Evolutionary conservation across 2,329 filamentous ascomycete species (phyloP).

Genomic region (Eutypella sp.): DNA sequence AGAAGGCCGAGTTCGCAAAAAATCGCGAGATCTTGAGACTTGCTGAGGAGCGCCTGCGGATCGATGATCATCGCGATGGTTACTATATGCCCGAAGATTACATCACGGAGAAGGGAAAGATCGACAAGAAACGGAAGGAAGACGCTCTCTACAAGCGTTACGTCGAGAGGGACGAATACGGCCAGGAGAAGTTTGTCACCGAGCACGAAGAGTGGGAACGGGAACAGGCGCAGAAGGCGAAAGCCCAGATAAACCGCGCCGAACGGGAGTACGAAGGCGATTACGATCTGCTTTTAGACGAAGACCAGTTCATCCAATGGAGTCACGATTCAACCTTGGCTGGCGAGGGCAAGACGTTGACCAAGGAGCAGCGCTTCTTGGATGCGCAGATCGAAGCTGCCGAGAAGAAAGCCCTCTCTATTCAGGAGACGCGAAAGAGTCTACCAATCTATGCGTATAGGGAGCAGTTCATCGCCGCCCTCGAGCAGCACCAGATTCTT

Average conservation of each 20-base stretch:
- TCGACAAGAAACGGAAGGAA: conserved; percentile 81
- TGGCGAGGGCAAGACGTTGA: conserved; percentile 66
- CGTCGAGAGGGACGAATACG: conserved; percentile 79
- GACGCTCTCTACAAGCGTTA: conserved; percentile 88
- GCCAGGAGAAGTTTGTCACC: conserved; percentile 83
- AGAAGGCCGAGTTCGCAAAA: conserved; percentile 82
- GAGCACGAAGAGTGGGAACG: conserved; percentile 96
- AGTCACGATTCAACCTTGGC: conserved; percentile 68
- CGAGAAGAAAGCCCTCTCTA: conserved; percentile 80
- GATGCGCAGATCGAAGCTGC: conserved; percentile 81
- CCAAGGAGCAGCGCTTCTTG: conserved; percentile 72
- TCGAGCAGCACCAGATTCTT: conserved; percentile 80
- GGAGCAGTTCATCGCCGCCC: conserved; percentile 78
- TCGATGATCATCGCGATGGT: conserved; percentile 88
- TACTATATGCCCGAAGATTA: conserved; percentile 94
- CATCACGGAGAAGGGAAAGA: conserved; percentile 87
- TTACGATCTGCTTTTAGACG: conserved; percentile 91
- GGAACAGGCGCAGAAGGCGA: conserved; percentile 83
- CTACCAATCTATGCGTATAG: conserved; percentile 87
- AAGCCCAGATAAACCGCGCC: conserved; percentile 71
- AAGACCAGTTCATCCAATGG: conserved; percentile 82
- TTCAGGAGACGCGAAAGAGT: conserved; percentile 86
- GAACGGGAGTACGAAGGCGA: conserved; percentile 75
- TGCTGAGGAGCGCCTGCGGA: conserved; percentile 77
- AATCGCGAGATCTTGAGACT: conserved; percentile 79